These are phyloP conservation scores for Sordaria brevicollis DNA, from an alignment of 495 filamentous ascomycete genomes.

Conservation along the genomic window DNA sequence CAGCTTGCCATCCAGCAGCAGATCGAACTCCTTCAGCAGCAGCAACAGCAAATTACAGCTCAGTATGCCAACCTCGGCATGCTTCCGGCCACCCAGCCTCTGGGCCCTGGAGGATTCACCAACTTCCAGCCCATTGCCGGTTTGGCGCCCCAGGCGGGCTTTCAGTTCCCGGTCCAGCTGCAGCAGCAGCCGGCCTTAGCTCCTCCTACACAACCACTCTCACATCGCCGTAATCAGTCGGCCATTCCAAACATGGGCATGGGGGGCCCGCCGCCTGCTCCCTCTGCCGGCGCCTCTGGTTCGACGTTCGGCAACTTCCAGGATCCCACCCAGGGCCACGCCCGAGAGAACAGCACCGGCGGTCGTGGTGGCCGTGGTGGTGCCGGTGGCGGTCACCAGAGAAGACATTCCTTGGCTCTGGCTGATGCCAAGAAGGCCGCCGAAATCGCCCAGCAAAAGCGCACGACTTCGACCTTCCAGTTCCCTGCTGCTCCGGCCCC, in stretches of 20 bases:
- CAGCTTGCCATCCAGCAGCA: constrained; percentile 98
- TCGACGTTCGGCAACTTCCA: constrained; percentile 69
- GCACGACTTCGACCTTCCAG: constrained; percentile 87
- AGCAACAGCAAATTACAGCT: constrained; percentile 94
- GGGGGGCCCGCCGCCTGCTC: constrained; percentile 81
- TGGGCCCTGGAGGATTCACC: constrained; percentile 61
- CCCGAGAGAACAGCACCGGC: constrained; percentile 53
- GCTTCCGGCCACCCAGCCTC: constrained; percentile 69
- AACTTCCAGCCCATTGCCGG: constrained; percentile 59
- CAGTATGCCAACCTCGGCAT: constrained; percentile 97
- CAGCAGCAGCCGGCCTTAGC: constrained; percentile 66
- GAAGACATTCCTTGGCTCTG: constrained; percentile 88
- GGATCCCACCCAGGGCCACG: constrained; percentile 44
- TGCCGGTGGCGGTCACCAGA: constrained; percentile 70
- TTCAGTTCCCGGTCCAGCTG: constrained; percentile 82
- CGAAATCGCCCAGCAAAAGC: constrained; percentile 91
- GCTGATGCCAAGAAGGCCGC: constrained; percentile 97
- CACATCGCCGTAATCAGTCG: constrained; percentile 96
- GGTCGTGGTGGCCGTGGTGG: constrained; percentile 70
- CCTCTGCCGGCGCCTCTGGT: constrained; percentile 89
- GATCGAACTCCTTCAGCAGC: constrained; percentile 94
- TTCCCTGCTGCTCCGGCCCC: constrained; percentile 74
- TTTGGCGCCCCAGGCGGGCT: constrained; percentile 72
- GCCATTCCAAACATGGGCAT: constrained; percentile 88
- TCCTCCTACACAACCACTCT: constrained; percentile 63